phyloP scores from a whole-genome alignment of 1,139 yeast species.

The Taphrina populina region DNA sequence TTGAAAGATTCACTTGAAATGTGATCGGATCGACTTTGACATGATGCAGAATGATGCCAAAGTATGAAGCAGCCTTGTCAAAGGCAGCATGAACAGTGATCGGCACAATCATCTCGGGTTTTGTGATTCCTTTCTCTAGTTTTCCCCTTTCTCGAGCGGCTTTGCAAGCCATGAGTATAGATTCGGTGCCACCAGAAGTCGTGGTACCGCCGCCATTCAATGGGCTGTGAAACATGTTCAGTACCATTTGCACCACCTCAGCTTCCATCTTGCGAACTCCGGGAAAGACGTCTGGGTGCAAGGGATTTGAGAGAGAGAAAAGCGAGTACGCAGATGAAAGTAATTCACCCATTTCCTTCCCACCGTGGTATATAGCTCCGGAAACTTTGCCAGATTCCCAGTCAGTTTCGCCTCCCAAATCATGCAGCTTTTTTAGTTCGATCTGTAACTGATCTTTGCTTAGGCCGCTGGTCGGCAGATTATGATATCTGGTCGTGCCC shows the following conservation, averaged over 20 bases:
- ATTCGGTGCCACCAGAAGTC: conserved; percentile 95
- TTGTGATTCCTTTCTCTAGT: conserved; percentile 60
- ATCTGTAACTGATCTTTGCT: conserved; percentile 47
- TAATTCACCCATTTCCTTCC: conserved; percentile 64
- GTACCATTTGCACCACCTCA: conserved; percentile 89
- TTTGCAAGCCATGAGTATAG: conserved; percentile 76
- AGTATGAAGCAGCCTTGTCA: conserved; percentile 88
- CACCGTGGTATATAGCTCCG: conserved; percentile 97
- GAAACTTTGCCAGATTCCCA: conserved; percentile 69
- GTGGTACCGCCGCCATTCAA: conserved; percentile 70
- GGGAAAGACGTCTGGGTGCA: conserved; percentile 96
- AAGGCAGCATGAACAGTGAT: conserved; percentile 91
- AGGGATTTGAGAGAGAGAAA: conserved; percentile 84
- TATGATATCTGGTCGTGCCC: conserved; percentile 51
- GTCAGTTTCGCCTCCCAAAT: conserved; percentile 12
- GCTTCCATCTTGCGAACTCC: conserved; percentile 96
- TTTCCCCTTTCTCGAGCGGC: conserved; percentile 73
- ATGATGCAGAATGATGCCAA: conserved; percentile 78
- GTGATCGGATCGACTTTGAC: conserved; percentile 72
- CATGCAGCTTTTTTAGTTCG: conserved; percentile 19
- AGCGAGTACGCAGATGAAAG: conserved; percentile 75
- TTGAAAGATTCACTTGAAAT: conserved; percentile 63
- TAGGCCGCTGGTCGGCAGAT: conserved; percentile 62
- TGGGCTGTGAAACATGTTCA: conserved; percentile 74
- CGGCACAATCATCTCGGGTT: conserved; percentile 89